phyloP scores from a whole-genome alignment of 441 rosid genomes.

The Biscutella laevigata region DNA sequence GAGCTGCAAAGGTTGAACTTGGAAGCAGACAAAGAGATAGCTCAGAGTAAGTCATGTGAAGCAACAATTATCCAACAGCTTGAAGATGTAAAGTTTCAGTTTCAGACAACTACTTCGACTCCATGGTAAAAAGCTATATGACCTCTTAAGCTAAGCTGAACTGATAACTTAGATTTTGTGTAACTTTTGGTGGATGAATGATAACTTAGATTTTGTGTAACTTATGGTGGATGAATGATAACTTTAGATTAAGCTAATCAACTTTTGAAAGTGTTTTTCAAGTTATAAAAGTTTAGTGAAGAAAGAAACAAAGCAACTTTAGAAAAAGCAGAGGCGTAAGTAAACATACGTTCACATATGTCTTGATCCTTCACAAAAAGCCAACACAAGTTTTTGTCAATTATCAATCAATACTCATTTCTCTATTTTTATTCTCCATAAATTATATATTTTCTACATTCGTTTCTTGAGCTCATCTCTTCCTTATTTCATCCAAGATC shows the following conservation, averaged over 20 bases:
- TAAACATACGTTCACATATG: constrained; percentile 22
- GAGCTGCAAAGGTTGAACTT: constrained; percentile 11
- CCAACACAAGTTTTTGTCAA: constrained; percentile 18
- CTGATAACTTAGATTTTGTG: not conserved
- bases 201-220: too few relatives aligned
- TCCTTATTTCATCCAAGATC: constrained; percentile 14
- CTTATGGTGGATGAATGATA: not conserved
- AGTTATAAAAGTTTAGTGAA: too few relatives aligned
- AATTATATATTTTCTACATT: not conserved
- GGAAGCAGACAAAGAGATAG: too few relatives aligned
- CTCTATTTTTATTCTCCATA: not conserved
- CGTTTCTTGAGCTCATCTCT: constrained; percentile 16
- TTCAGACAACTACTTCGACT: not conserved
- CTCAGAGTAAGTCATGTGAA: too few relatives aligned
- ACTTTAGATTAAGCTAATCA: too few relatives aligned
- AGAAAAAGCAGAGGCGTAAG: constrained; percentile 13
- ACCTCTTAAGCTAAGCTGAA: not conserved
- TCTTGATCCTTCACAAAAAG: constrained; percentile 20
- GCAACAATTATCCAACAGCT: not conserved
- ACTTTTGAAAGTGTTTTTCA: too few relatives aligned
- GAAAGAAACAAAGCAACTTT: constrained; percentile 16
- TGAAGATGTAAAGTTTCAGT: not conserved
- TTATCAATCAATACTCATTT: constrained; percentile 4
- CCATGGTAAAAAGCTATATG: not conserved
- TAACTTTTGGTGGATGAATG: not conserved